These are phyloP conservation scores for Phalaenopsis equestris DNA, from an alignment of 106 monocot species.

Conservation along the genomic window DNA sequence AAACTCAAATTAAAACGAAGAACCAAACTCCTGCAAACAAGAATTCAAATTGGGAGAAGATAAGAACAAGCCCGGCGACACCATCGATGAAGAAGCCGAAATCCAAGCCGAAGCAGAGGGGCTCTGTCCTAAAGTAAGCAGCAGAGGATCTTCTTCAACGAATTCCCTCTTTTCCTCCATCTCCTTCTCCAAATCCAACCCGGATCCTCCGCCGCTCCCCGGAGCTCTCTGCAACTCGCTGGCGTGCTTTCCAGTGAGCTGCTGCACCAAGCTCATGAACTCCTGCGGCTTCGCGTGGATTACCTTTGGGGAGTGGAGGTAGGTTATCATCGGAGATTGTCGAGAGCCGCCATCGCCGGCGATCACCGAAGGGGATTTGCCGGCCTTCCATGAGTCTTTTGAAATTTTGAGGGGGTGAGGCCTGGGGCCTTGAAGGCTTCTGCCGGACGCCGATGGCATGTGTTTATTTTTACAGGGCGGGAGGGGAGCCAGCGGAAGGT, in stretches of 20 bases:
- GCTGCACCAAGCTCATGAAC: slow-evolving; percentile 18
- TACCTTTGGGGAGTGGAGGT: slow-evolving; percentile 12
- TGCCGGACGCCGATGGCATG: slow-evolving; percentile 4
- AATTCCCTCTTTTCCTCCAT: background rate
- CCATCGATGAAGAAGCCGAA: background rate
- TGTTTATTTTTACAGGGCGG: background rate
- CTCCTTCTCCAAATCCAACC: background rate
- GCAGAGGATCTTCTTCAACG: slow-evolving; percentile 1
- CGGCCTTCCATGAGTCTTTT: background rate
- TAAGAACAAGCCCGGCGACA: background rate
- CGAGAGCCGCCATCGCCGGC: background rate
- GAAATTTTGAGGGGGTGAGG: slow-evolving; percentile 7
- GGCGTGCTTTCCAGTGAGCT: slow-evolving; percentile 8
- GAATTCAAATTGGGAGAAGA: background rate
- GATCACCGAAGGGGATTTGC: too few species aligned
- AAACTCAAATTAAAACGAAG: background rate
- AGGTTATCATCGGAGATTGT: slow-evolving; percentile 1
- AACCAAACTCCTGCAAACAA: slow-evolving; percentile 4
- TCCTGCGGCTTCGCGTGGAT: slow-evolving; percentile 14
- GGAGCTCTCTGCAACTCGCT: background rate
- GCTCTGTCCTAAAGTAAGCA: slow-evolving; percentile 3
- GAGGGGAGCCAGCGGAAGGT: background rate
- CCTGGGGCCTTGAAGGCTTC: slow-evolving; percentile 7
- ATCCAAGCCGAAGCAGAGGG: background rate
- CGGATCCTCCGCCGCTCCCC: background rate